phyloP scores from a whole-genome alignment of 2,329 filamentous ascomycete genomes.

The Penicillium brasilianum region DNA sequence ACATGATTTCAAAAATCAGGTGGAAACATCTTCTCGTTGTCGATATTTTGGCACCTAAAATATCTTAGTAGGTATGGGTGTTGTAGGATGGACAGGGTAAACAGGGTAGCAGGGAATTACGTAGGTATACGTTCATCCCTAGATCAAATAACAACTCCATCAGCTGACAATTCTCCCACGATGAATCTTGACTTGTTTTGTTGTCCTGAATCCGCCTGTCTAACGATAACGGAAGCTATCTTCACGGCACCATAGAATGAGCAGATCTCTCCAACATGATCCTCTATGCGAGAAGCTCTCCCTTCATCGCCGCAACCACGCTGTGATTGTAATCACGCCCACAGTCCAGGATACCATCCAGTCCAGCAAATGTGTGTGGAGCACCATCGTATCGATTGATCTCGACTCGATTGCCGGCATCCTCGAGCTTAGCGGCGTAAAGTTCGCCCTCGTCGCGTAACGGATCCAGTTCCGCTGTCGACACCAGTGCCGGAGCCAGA shows the following conservation, averaged over 20 bases:
- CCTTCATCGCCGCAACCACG: constrained; percentile 36
- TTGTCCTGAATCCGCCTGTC: background rate
- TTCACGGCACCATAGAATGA: background rate
- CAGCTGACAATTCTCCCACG: background rate
- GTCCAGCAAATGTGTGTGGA: constrained; percentile 40
- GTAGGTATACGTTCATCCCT: constrained; percentile 23
- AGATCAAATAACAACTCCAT: background rate
- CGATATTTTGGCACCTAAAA: too few relatives aligned
- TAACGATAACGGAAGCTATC: background rate
- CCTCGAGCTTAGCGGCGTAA: constrained; percentile 45
- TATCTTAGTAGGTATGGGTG: too few relatives aligned
- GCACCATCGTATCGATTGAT: constrained; percentile 38
- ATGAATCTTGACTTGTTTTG: background rate
- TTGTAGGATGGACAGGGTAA: too few relatives aligned
- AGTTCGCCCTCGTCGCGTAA: constrained; percentile 49
- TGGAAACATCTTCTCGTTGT: too few relatives aligned
- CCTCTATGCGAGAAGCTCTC: constrained; percentile 24
- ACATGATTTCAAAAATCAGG: too few relatives aligned
- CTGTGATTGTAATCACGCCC: constrained; percentile 37
- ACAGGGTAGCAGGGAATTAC: too few relatives aligned
- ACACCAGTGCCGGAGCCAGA: constrained; percentile 47
- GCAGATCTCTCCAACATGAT: constrained; percentile 1
- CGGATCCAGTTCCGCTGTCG: constrained; percentile 49
- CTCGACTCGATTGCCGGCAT: constrained; percentile 42
- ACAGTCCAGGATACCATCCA: constrained; percentile 40